Base-by-base conservation (phyloP, 2,329 filamentous ascomycete species). In the Arthroderma sp. region DNA sequence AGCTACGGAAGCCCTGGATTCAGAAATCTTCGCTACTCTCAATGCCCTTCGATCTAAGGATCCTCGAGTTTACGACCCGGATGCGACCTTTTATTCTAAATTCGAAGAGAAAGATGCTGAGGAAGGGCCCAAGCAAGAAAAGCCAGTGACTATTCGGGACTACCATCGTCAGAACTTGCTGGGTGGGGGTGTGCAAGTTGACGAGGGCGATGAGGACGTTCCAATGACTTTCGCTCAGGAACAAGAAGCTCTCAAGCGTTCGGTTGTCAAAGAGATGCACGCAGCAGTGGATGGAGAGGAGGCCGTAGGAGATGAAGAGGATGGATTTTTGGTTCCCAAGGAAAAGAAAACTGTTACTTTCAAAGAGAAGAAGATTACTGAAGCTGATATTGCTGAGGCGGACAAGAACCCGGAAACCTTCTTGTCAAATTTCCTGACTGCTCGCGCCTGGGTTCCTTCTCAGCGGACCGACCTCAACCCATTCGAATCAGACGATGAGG, bases 161-260 rank as follows among this genome's bases (percentile, higher is more conserved):
- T 98, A 95, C 63, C 91, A 98, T 59, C 81, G 88, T 50, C 78
- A 91, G 62, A 93, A 89, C 56, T 71, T 94, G n/a, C 62, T 96
- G 47, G 78, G 78, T 34, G 86, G 86, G 32, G 74, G 70, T 6
- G 78, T 77, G 33, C 86, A 85, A 33, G 75, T 69, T 3, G 73
- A 71, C 1, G 76, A 80, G 10, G 70, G 77, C 11, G 69, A 71
- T 7, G 68, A 74, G 5, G 57, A 58, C 6, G 52, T 56, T 36
- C 65, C 56, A 10, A 75, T 72, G 62, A 93, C 88, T 6, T 95
- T 94, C 60, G 78, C 76, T 6, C 79, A 96, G 64, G 86, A 96
- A 66, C 91, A 96, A 62, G 85, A 86, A 51, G 78, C 82, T 42
- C 67, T 94, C 48, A 88, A 91, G 62, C 75, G 77, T 54, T 75